These are phyloP conservation scores for Suillus variegatus DNA, from an alignment of 768 basidiomycete species.

Conservation along the genomic window DNA sequence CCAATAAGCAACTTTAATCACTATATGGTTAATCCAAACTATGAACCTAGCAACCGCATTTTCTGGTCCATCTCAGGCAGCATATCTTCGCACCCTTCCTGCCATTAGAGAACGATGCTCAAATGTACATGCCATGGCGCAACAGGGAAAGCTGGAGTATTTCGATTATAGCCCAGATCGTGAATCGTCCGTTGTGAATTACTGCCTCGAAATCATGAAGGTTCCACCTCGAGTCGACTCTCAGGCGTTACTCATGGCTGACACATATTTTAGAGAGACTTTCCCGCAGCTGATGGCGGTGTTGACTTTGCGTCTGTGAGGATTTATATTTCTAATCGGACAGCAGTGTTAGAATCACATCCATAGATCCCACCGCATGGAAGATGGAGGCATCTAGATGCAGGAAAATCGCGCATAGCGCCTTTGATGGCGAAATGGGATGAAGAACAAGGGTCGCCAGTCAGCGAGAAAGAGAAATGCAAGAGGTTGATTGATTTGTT, in stretches of 20 bases:
- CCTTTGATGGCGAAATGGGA: slow-evolving; percentile 64
- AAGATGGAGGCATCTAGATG: slow-evolving; percentile 87
- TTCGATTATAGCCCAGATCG: slow-evolving; percentile 84
- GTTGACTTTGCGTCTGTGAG: slow-evolving; percentile 63
- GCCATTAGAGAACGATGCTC: slow-evolving; percentile 88
- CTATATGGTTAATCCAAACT: slow-evolving; percentile 1
- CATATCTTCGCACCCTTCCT: slow-evolving; percentile 82
- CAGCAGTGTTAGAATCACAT: slow-evolving; percentile 3
- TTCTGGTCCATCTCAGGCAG: slow-evolving; percentile 32
- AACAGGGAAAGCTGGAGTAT: slow-evolving; percentile 74
- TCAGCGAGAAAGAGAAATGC: slow-evolving; percentile 58
- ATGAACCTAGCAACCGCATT: slow-evolving; percentile 3
- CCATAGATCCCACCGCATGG: slow-evolving; percentile 82
- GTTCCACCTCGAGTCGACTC: slow-evolving; percentile 27
- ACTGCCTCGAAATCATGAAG: slow-evolving; percentile 77
- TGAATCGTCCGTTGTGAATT: slow-evolving; percentile 66
- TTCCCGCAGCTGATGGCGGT: slow-evolving; percentile 37
- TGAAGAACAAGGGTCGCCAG: slow-evolving; percentile 33
- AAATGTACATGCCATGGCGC: slow-evolving; percentile 77
- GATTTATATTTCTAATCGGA: slow-evolving; percentile 5
- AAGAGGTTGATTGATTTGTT: slow-evolving; percentile 87
- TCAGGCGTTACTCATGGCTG: slow-evolving; percentile 10
- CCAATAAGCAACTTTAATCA: background rate
- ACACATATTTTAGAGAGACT: slow-evolving; percentile 66
- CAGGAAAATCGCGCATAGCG: slow-evolving; percentile 61